Conservation (phyloP, 495 filamentous ascomycete species). For the Ramalina intermedia region DNA sequence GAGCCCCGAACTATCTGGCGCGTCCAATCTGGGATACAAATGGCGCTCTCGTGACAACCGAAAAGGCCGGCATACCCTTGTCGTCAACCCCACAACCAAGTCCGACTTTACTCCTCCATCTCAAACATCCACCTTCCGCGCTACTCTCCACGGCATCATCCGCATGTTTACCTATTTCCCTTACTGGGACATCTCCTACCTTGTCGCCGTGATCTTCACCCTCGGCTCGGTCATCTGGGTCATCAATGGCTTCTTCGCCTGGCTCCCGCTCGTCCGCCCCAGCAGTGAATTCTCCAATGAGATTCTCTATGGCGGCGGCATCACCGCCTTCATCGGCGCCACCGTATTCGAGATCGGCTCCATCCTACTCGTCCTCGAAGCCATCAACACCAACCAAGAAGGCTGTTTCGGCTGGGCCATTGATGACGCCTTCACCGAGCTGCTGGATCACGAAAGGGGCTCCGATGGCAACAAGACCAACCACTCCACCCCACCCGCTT, state of each 20-base stretch:
- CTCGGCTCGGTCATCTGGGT: conserved; percentile 50
- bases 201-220: conserved; percentile 51
- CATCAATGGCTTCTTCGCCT: conserved; percentile 55
- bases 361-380: conserved; percentile 51
- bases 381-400: conserved; percentile 48
- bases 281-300: conserved; percentile 41
- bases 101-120: conserved; percentile 24
- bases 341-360: conserved; percentile 55
- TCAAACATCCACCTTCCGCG: conserved; percentile 27
- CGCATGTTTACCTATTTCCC: conserved; percentile 45
- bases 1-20: background rate
- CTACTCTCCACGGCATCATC: conserved; percentile 28
- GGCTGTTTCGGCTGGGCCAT: conserved; percentile 64
- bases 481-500: background rate
- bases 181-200: conserved; percentile 55
- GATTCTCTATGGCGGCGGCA: conserved; percentile 35
- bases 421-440: no score
- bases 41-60: conserved; percentile 59
- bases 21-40: conserved; percentile 22
- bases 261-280: conserved; percentile 42
- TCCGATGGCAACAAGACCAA: no score
- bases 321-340: conserved; percentile 55
- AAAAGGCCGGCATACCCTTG: conserved; percentile 50
- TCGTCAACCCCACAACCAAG: conserved; percentile 24
- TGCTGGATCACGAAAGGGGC: no score